A percentile compares a stretch with the other conserved stretches of the same genome.
Conservation (phyloP, 441 rosid genomes). For the Populus hybrid region DNA sequence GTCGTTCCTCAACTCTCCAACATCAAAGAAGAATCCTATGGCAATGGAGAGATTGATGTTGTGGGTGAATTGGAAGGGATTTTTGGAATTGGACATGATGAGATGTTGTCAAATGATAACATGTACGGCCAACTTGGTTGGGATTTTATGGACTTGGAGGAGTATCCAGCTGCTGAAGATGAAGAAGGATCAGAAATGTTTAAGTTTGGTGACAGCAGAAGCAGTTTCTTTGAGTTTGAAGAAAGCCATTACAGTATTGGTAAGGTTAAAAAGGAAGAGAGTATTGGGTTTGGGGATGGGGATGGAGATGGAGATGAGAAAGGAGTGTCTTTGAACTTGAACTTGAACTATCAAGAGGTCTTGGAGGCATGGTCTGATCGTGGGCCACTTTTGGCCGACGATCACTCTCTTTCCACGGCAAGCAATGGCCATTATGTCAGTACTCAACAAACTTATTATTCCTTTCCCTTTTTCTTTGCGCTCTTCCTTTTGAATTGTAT, state of each 20-base stretch:
- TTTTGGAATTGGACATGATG: constrained; percentile 34
- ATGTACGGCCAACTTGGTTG: constrained; percentile 20
- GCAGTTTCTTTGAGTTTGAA: constrained; percentile 18
- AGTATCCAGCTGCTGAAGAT: constrained; percentile 22
- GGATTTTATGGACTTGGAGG: constrained; percentile 40
- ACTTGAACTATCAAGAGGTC: constrained; percentile 70
- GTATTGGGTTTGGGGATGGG: constrained; percentile 25
- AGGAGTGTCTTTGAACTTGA: constrained; percentile 48
- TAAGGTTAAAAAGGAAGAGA: constrained; percentile 31
- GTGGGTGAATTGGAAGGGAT: constrained; percentile 39
- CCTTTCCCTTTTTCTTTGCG: neutral
- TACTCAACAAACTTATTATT: constrained; percentile 1
- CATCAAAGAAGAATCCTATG: constrained; percentile 16
- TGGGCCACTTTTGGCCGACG: constrained; percentile 42
- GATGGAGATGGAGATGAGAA: constrained; percentile 29
- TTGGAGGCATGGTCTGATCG: constrained; percentile 80
- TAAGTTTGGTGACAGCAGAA: neutral
- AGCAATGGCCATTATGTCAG: constrained; percentile 45
- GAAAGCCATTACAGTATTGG: neutral
- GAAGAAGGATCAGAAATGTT: constrained; percentile 18
- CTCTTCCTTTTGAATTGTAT: too few relatives aligned
- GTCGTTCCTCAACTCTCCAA: constrained; percentile 15
- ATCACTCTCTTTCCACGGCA: constrained; percentile 27
- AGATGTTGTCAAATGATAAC: constrained; percentile 2
- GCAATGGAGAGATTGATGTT: constrained; percentile 16